Evolutionary conservation across 1,284 basidiomycete species (phyloP).

Genomic region (Papiliotrema nemorosa): DNA sequence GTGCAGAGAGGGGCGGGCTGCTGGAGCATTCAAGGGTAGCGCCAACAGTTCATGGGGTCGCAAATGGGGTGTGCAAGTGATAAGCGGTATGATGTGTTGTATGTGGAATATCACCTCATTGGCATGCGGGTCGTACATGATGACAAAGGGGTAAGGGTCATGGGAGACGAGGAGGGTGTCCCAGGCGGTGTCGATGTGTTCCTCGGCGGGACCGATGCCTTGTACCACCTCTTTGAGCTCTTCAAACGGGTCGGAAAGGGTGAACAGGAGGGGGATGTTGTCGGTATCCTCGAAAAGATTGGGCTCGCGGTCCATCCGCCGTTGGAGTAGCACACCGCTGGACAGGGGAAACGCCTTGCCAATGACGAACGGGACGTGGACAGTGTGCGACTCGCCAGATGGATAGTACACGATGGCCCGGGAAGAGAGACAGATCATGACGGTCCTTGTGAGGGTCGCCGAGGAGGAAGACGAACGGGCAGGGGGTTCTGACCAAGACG

Average conservation of each 20-base stretch:
- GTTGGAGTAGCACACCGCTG: conserved; percentile 57
- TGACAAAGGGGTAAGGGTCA: conserved; percentile 29
- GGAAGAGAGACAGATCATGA: conserved; percentile 74
- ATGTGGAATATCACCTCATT: conserved; percentile 39
- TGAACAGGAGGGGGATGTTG: conserved; percentile 60
- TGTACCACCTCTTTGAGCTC: conserved; percentile 57
- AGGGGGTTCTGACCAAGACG: conserved; percentile 27
- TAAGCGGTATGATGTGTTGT: conserved; percentile 5
- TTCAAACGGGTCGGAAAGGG: conserved; percentile 68
- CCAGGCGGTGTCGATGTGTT: too few relatives aligned
- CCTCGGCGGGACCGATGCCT: conserved; percentile 10
- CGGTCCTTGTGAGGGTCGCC: conserved; percentile 50
- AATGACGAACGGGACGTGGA: conserved; percentile 77
- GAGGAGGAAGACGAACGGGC: conserved; percentile 3
- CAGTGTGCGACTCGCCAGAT: conserved; percentile 70
- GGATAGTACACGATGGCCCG: conserved; percentile 69
- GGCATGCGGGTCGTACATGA: conserved; percentile 24
- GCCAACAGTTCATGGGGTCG: conserved; percentile 5
- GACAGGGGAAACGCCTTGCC: conserved; percentile 71
- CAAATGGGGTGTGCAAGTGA: conserved; percentile 1
- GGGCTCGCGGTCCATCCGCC: conserved; percentile 55
- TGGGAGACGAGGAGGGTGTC: conserved; percentile 9
- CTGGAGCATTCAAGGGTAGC: conserved; percentile 13
- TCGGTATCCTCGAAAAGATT: not conserved
- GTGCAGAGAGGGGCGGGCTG: conserved; percentile 22